These are phyloP conservation scores for Trypethelium eluteriae DNA, from an alignment of 495 filamentous ascomycete species.

Conservation along the genomic window DNA sequence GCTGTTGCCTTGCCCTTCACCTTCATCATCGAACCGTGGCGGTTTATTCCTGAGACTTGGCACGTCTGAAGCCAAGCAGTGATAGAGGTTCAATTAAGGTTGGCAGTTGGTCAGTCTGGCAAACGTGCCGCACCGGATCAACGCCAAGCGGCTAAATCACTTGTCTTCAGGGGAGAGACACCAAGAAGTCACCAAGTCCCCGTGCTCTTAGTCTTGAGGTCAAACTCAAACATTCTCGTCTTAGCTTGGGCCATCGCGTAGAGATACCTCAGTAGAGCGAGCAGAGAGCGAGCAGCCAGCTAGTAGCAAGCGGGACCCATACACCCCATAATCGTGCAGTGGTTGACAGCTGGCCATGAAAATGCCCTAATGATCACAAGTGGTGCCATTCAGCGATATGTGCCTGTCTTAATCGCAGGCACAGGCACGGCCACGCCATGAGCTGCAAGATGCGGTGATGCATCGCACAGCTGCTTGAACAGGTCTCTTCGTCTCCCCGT, in stretches of 20 bases:
- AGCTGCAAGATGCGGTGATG: neutral
- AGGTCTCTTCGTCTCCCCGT: neutral
- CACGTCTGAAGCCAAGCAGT: constrained; percentile 1
- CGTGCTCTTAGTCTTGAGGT: neutral
- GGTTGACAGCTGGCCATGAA: neutral
- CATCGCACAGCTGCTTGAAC: neutral
- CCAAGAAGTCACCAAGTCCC: neutral
- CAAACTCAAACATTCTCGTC: neutral
- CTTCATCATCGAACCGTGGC: neutral
- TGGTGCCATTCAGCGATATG: neutral
- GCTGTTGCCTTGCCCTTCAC: neutral
- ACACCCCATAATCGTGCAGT: too few species aligned
- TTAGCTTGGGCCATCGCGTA: neutral
- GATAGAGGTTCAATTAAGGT: neutral
- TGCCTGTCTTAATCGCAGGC: too few species aligned
- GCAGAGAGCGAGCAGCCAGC: too few species aligned
- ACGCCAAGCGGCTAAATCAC: neutral
- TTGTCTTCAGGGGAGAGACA: neutral
- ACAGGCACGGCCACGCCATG: neutral
- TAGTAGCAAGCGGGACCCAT: too few species aligned
- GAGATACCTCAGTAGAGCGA: neutral
- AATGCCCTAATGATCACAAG: neutral
- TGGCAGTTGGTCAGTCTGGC: neutral
- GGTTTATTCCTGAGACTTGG: neutral
- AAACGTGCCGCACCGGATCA: neutral